phyloP scores from a whole-genome alignment of 2,329 filamentous ascomycete species.

The Paraphoma chrysanthemicola region DNA sequence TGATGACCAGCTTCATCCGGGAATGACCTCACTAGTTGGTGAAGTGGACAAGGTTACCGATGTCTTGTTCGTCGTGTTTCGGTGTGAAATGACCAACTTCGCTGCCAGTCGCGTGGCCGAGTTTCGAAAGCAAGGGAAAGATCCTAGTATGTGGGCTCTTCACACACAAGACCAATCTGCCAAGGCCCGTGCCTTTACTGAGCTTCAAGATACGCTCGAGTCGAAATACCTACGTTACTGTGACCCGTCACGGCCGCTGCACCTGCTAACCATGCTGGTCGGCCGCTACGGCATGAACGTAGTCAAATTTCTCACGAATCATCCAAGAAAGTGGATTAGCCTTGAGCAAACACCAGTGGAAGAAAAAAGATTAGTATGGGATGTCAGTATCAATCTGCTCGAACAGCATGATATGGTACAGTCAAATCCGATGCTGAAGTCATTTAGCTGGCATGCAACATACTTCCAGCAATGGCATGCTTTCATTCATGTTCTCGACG shows the following conservation, averaged over 20 bases:
- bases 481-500: slow-evolving; percentile 61
- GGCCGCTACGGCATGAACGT: slow-evolving; percentile 74
- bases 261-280: slow-evolving; percentile 63
- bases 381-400: slow-evolving; percentile 62
- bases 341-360: slow-evolving; percentile 70
- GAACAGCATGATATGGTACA: slow-evolving; percentile 71
- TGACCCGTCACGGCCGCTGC: slow-evolving; percentile 63
- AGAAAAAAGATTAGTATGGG: slow-evolving; percentile 44
- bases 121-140: slow-evolving; percentile 28
- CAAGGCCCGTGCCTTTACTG: slow-evolving; percentile 31
- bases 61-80: slow-evolving; percentile 50
- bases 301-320: slow-evolving; percentile 75
- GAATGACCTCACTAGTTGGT: slow-evolving; percentile 44
- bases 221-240: slow-evolving; percentile 47
- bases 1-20: slow-evolving; percentile 52
- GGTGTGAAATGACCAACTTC: slow-evolving; percentile 48
- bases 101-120: slow-evolving; percentile 10
- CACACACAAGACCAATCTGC: slow-evolving; percentile 5
- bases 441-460: slow-evolving; percentile 66
- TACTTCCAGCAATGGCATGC: slow-evolving; percentile 53
- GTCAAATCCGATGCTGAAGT: slow-evolving; percentile 62
- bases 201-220: slow-evolving; percentile 49
- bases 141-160: slow-evolving; percentile 5
- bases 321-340: slow-evolving; percentile 64
- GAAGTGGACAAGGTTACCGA: slow-evolving; percentile 49